Evolutionary conservation across 2,329 filamentous ascomycete genomes (phyloP).

Genomic region (Apiospora saccharicola): DNA sequence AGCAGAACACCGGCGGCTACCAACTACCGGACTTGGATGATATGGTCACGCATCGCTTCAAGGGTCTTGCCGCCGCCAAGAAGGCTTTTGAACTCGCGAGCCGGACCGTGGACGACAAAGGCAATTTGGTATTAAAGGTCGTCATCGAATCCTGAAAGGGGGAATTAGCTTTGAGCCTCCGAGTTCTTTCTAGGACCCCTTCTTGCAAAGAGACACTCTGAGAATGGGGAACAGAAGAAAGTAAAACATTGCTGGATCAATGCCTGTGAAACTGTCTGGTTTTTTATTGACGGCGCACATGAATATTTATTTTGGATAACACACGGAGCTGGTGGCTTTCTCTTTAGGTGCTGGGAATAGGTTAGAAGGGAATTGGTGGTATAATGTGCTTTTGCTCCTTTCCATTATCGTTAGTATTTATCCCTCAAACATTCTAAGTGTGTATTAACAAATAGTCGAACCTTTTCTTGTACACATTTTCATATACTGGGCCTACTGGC

Average conservation of each 20-base stretch:
- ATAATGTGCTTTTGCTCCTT: background rate
- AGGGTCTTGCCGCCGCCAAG: slow-evolving; percentile 67
- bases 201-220: background rate
- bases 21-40: slow-evolving; percentile 70
- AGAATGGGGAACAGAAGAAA: background rate
- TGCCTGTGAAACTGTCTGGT: background rate
- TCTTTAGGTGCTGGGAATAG: background rate
- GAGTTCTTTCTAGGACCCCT: background rate
- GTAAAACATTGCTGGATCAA: background rate
- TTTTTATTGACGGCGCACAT: background rate
- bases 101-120: slow-evolving; percentile 71
- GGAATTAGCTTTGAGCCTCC: background rate
- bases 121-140: slow-evolving; percentile 76
- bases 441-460: background rate
- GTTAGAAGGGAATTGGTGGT: background rate
- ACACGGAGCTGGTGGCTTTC: background rate
- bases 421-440: background rate
- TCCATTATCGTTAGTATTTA: background rate
- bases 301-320: background rate
- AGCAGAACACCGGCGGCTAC: slow-evolving; percentile 44
- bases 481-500: background rate
- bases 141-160: slow-evolving; percentile 60
- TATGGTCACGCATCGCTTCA: slow-evolving; percentile 77
- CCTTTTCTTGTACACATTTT: background rate
- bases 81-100: slow-evolving; percentile 75